Base-by-base conservation (phyloP, 2,329 filamentous ascomycete species). In the Xylaria sp. region DNA sequence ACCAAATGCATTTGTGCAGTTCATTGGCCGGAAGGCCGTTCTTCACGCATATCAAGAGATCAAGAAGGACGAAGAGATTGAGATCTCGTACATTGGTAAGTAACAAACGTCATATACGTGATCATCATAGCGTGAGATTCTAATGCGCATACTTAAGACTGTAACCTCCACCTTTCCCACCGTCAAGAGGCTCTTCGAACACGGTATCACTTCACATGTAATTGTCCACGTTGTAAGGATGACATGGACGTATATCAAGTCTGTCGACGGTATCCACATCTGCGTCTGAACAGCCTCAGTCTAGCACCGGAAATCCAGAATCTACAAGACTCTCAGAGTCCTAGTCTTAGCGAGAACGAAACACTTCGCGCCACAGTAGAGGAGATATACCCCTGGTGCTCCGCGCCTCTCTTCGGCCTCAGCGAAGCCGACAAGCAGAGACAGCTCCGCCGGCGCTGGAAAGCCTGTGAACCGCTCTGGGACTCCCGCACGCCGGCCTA, bases 51-150 rank as follows among this genome's bases (percentile, higher is more conserved):
- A 86, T 63, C 76, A 74, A 25, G 76, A 80, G 2, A 88, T 91
- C 51, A 74, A 81, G 15, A 75, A 80, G 39, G 87, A 83, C 8
- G 84, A 89, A 31, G 87, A 90, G 78, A 84, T 91, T 63, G 84
- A 86, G 66, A 88, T 91, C 41, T 89, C 87, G 1, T 91, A 91
- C 72, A 87, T 88, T 44, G 88, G 89, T 86, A 78, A 68, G 81
- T 31, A 34, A 44, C 8, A 8, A 37, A 28, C 9, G 0, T 12
- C 15, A 13, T 39, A 12, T 23, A 25, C 34, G n/a, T n/a, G n/a
- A 34, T 20, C 13, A 10, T 1, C 34, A 1, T 20, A 31, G 15
- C 10, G 34, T 6, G 28, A 28, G 6, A 52, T 3, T 61, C 71
- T 66, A 57, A 65, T 44, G 31, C 50, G 8, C 39, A 72, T 57